Base-by-base conservation (phyloP, 768 basidiomycete genomes). In the Rhizopogon vesiculosus region DNA sequence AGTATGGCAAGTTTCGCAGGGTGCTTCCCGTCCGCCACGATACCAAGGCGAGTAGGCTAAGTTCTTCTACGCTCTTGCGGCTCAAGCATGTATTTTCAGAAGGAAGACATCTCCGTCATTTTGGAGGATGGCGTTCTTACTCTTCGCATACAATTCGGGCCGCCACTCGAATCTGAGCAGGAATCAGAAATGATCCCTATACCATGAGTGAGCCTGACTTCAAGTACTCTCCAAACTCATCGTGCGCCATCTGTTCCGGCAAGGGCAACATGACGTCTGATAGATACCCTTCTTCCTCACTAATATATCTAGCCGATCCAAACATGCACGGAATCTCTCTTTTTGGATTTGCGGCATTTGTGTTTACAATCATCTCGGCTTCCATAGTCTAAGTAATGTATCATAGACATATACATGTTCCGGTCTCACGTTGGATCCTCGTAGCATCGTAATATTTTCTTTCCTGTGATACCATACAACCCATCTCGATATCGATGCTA, bases 41-140 rank as follows among this genome's bases (percentile, higher is more conserved):
- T 57, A 82, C 80, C 45, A 79, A 78, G 72, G 85, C 86, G 55
- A 59, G 69, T 64, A n/a, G 13, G 66, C 69, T 76, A 29, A 44
- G 5, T 65, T 33, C 7, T 12, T 28, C 3, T 40, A 41, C 5
- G 19, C 12, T 25, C 42, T 18, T n/a, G 39, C 43, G 12, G 43
- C 49, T 53, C 48, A 43, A 44, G 55, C 41, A 43, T 35, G 28
- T 41, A 54, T 35, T 51, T 58, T 49, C 61, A 85, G 85, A 70
- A 75, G 62, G 74, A 78, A 63, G 80, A 87, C 61, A 65, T 87
- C 51, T 65, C 72, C 29, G 82, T 79, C 33, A 70, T 73, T 51
- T 77, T 88, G 72, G 76, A 78, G 59, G 80, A 85, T 64, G 86
- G 86, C 38, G 66, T 88, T 50, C 78, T 88, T 45, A 76, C 75